These are phyloP conservation scores for Omphalotus olearius DNA, from an alignment of 1,284 basidiomycete genomes.

Conservation along the genomic window DNA sequence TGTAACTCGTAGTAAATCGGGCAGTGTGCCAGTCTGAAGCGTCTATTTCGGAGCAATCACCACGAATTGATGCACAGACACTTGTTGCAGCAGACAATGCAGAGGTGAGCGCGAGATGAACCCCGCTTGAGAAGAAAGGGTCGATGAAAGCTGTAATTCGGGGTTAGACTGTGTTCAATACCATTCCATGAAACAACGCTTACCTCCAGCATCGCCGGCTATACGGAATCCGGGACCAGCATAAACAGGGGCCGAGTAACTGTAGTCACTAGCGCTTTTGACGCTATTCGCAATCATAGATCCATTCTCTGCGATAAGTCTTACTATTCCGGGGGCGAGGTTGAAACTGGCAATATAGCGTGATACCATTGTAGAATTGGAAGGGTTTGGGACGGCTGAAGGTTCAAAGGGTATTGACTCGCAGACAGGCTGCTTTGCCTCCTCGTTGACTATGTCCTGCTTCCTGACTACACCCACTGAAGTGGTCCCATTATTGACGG, in stretches of 20 bases:
- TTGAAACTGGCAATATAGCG: conserved; percentile 37
- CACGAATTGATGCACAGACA: conserved; percentile 48
- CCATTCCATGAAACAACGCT: conserved; percentile 15
- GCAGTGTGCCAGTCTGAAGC: conserved; percentile 46
- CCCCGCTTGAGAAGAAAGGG: conserved; percentile 59
- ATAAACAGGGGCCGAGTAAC: conserved; percentile 49
- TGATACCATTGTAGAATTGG: conserved; percentile 23
- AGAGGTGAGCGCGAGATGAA: conserved; percentile 58
- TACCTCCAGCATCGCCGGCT: conserved; percentile 58
- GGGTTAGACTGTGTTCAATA: background rate
- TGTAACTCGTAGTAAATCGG: conserved; percentile 51
- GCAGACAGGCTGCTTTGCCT: background rate
- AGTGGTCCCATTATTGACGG: conserved; percentile 48
- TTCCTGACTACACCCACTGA: conserved; percentile 58
- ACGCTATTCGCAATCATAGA: conserved; percentile 30
- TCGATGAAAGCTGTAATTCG: conserved; percentile 51
- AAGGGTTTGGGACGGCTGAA: conserved; percentile 19
- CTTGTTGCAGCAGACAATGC: conserved; percentile 52
- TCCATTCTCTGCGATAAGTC: conserved; percentile 36
- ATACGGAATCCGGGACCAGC: conserved; percentile 47
- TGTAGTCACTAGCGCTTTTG: conserved; percentile 49
- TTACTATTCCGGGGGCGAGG: conserved; percentile 40
- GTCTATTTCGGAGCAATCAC: conserved; percentile 43
- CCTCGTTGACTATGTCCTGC: conserved; percentile 27
- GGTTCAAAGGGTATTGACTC: conserved; percentile 1